phyloP scores from a whole-genome alignment of 345 rosid genomes.

The Hypericum perforatum region DNA sequence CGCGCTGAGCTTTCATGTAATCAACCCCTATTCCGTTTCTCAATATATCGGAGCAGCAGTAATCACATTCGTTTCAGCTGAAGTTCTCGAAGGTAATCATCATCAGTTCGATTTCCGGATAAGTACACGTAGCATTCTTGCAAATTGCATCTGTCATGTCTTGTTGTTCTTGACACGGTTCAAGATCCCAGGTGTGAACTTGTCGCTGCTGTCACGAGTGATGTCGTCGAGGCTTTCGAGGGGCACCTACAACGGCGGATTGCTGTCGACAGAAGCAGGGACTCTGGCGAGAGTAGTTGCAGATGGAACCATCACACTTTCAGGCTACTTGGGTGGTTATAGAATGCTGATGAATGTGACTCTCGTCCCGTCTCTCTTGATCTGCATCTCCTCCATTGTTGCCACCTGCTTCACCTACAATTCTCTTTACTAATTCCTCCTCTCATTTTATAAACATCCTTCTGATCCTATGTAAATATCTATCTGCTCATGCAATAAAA shows the following conservation, averaged over 20 bases:
- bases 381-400: conserved; percentile 37
- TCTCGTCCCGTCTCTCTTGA: conserved; percentile 38
- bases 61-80: conserved; percentile 44
- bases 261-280: conserved; percentile 55
- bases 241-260: conserved; percentile 49
- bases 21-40: conserved; percentile 36
- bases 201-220: conserved; percentile 43
- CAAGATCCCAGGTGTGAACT: conserved; percentile 35
- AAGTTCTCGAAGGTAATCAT: conserved; percentile 48
- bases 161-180: background rate
- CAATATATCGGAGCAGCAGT: conserved; percentile 44
- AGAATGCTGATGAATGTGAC: conserved; percentile 36
- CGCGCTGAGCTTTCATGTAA: conserved; percentile 36
- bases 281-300: conserved; percentile 51
- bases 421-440: conserved; percentile 31
- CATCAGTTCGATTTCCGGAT: background rate
- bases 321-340: conserved; percentile 35
- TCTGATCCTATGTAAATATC: too few relatives aligned
- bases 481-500: too few relatives aligned
- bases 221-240: conserved; percentile 54
- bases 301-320: conserved; percentile 46
- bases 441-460: too few relatives aligned
- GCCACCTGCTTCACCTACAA: conserved; percentile 47
- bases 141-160: background rate
- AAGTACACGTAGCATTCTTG: background rate